Evolutionary conservation across 2,329 filamentous ascomycete species (phyloP).

Genomic region (Mycosphaerella arachidis): DNA sequence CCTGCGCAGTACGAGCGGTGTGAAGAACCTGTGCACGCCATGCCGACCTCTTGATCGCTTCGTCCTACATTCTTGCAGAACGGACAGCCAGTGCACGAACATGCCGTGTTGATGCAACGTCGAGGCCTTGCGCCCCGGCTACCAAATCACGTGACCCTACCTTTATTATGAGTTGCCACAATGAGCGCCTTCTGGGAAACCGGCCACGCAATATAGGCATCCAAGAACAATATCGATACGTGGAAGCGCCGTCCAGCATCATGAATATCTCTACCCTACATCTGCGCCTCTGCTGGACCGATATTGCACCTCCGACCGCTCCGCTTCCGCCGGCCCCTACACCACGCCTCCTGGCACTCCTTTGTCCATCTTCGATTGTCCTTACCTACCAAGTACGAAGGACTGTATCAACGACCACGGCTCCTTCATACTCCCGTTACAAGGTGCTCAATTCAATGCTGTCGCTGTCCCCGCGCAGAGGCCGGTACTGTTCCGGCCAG

Average conservation of each 20-base stretch:
- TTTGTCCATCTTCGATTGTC: conserved; percentile 1
- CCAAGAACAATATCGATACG: too few relatives aligned
- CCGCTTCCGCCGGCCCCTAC: background rate
- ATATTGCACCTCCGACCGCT: background rate
- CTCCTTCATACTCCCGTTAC: background rate
- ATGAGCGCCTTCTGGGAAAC: too few relatives aligned
- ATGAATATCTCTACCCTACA: too few relatives aligned
- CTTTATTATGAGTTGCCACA: too few relatives aligned
- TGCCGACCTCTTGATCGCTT: background rate
- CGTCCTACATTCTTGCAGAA: background rate
- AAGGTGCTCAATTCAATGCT: background rate
- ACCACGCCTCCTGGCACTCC: background rate
- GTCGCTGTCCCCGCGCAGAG: background rate
- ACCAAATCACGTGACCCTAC: too few relatives aligned
- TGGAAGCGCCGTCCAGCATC: too few relatives aligned
- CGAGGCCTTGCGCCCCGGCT: too few relatives aligned
- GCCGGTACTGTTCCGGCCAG: conserved; percentile 15
- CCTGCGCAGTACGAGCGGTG: background rate
- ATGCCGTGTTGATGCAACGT: too few relatives aligned
- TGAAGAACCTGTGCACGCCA: too few relatives aligned
- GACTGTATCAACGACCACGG: background rate
- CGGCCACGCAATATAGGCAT: too few relatives aligned
- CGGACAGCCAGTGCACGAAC: too few relatives aligned
- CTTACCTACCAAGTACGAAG: background rate
- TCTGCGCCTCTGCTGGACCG: background rate